Percentiles rank a stretch among this genome's conserved stretches.
Conservation (phyloP, 2,329 filamentous ascomycete species). For the Fusarium dlaminii region DNA sequence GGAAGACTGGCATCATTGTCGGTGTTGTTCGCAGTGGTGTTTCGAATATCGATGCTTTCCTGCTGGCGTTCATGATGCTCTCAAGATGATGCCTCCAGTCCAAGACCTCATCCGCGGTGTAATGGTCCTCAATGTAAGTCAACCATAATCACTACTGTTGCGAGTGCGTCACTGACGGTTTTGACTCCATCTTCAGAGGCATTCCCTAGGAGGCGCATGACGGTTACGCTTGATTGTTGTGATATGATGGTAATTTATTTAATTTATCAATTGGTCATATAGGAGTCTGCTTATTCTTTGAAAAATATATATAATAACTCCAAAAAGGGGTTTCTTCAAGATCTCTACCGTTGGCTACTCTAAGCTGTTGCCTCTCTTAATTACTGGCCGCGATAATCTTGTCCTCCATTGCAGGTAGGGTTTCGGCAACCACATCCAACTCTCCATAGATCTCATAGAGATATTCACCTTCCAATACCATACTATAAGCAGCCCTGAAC, state of each 20-base stretch:
- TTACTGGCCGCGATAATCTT: background rate
- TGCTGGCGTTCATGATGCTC: background rate
- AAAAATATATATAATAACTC: too few species aligned
- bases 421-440: background rate
- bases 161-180: too few species aligned
- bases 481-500: background rate
- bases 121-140: background rate
- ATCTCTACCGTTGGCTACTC: too few species aligned
- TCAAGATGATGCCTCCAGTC: background rate
- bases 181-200: constrained; percentile 2
- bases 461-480: background rate
- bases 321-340: too few species aligned
- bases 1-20: background rate
- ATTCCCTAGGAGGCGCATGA: too few species aligned
- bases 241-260: too few species aligned
- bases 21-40: too few species aligned
- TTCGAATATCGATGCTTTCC: too few species aligned
- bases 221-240: too few species aligned
- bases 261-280: too few species aligned
- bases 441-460: background rate
- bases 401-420: background rate
- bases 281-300: too few species aligned
- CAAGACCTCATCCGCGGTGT: background rate
- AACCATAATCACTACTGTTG: too few species aligned
- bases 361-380: background rate